Percentiles rank a stretch among this genome's conserved stretches.
Conservation (phyloP, 768 basidiomycete genomes). For the Suillus discolor region DNA sequence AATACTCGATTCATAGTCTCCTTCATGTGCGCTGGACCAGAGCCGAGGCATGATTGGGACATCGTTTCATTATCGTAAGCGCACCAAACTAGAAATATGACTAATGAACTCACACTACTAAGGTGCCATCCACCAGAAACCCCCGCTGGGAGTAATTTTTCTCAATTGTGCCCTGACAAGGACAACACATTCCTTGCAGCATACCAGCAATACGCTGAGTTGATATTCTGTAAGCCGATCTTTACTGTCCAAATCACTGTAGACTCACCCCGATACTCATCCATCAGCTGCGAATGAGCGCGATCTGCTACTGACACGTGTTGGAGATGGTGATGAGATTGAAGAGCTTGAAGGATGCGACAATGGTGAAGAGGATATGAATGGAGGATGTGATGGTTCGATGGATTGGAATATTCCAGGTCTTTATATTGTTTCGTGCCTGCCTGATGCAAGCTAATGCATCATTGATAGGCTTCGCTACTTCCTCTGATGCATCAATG, state of each 20-base stretch:
- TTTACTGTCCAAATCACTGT: background rate
- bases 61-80: constrained; percentile 6
- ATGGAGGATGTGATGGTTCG: too few relatives aligned
- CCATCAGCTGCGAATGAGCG: background rate
- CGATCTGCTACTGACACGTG: background rate
- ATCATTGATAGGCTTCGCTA: too few relatives aligned
- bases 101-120: background rate
- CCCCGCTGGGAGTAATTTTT: constrained; percentile 3
- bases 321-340: background rate
- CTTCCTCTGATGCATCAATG: too few relatives aligned
- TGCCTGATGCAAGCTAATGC: too few relatives aligned
- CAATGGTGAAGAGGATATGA: background rate
- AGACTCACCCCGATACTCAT: background rate
- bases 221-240: constrained; percentile 7
- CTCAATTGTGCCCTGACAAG: constrained; percentile 1
- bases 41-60: constrained; percentile 10
- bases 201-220: constrained; percentile 9
- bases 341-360: background rate
- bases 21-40: constrained; percentile 10
- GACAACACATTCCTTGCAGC: background rate
- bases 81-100: background rate
- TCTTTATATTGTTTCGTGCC: too few relatives aligned
- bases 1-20: background rate
- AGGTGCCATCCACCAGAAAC: constrained; percentile 9
- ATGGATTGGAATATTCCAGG: too few relatives aligned